These are phyloP conservation scores for Eimeria acervulina DNA, from an alignment of 169 alveolate genomes.

Conservation along the genomic window DNA sequence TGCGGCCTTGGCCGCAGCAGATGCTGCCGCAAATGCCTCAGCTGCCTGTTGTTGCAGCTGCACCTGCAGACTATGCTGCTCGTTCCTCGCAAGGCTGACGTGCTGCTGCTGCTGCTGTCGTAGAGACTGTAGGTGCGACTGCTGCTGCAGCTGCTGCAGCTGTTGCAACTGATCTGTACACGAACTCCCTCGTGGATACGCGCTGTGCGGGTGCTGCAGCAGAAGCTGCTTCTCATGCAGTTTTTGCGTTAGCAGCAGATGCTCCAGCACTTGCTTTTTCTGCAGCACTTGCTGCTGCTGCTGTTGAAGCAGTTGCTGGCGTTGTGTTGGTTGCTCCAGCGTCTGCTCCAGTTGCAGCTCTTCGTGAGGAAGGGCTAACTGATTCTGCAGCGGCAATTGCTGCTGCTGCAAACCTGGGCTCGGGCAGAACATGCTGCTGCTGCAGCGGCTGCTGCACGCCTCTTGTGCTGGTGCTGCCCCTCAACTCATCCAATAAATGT, in stretches of 20 bases:
- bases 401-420: neutral
- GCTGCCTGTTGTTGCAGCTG: conserved; percentile 17
- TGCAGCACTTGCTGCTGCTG: neutral
- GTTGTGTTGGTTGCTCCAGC: neutral
- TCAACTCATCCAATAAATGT: neutral
- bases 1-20: conserved; percentile 25
- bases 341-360: conserved; percentile 1
- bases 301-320: neutral
- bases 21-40: conserved; percentile 18
- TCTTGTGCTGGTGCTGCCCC: neutral
- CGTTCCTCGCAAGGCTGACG: neutral
- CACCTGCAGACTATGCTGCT: conserved; percentile 9
- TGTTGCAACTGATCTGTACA: neutral
- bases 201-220: neutral
- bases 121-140: neutral
- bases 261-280: neutral
- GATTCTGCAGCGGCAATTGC: conserved; percentile 21
- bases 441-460: conserved; percentile 6
- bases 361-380: neutral
- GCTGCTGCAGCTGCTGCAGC: neutral
- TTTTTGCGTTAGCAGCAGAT: neutral
- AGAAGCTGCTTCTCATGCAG: neutral
- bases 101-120: conserved; percentile 25
- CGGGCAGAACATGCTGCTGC: neutral
- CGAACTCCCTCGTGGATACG: neutral